phyloP scores from a whole-genome alignment of 345 rosid genomes.

The Citrus medica region DNA sequence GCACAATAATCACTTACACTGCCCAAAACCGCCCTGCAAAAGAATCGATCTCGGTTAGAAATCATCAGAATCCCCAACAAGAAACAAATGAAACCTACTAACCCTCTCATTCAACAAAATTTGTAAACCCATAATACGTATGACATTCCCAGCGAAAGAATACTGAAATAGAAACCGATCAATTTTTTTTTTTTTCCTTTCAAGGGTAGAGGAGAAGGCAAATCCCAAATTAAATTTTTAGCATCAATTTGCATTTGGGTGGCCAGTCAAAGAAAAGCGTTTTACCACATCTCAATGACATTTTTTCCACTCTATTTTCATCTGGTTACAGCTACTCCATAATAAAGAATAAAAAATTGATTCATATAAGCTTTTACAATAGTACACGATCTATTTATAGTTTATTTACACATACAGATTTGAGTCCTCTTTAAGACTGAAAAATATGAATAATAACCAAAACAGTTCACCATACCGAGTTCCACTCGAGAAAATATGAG shows the following conservation, averaged over 20 bases:
- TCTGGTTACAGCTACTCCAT: not conserved
- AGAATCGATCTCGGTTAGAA: not conserved
- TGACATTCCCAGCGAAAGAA: not conserved
- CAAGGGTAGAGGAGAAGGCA: not conserved
- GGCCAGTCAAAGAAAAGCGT: not conserved
- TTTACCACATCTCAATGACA: not conserved
- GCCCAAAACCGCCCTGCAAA: slow-evolving; percentile 76
- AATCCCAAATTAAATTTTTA: not conserved
- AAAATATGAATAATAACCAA: not conserved
- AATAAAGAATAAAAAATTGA: not conserved
- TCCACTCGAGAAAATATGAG: not conserved
- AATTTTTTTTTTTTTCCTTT: no score
- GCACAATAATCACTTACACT: slow-evolving; percentile 94
- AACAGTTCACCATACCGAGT: not conserved
- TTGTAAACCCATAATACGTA: not conserved
- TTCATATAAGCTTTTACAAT: not conserved
- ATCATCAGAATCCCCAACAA: not conserved
- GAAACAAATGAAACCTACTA: not conserved
- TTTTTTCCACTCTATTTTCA: not conserved
- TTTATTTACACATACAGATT: not conserved
- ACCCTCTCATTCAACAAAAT: not conserved
- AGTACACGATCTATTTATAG: not conserved
- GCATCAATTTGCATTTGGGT: no score
- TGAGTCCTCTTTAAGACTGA: not conserved
- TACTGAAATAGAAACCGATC: not conserved